Evolutionary conservation across 768 basidiomycete species (phyloP), one percentile per base, ranked within the genome.

Genomic region (Suillus luteus): DNA sequence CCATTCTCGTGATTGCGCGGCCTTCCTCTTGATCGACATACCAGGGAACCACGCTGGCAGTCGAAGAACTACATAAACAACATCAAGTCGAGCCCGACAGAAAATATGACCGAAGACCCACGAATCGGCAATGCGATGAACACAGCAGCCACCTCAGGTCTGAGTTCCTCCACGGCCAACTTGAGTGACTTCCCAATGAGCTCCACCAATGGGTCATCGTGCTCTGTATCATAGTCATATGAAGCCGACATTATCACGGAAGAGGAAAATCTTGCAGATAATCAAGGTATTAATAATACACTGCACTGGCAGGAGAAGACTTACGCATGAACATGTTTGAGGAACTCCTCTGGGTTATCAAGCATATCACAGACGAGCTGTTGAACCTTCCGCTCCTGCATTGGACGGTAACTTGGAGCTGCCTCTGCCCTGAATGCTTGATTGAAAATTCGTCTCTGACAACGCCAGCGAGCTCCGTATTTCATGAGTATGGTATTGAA

Each of bases 401-500:
- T 70, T 2, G 73, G 72, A 49, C 66, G 69, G 60, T 75, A 80
- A 9, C 62, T 62, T 17, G 64, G 35, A 9, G 67, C 55, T 2
- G 68, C 69, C 35, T 73, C 69, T 10, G 68, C 68, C 38, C 68
- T 67, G 68, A 80, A 78, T 31, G 71, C 69, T 46, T 80, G 76
- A 48, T 80, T 79, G 41, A 75, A 74, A 5, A 78, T 63, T 41
- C 74, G 70, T 62, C 79, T 67, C 43, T 79, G 75, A 31, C 55
- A 49, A 15, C 77, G 73, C 81, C 79, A 81, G 59, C 69, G 69
- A 17, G 72, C 69, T 11, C 78, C 79, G 62, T 81, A 79, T n/a
- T 52, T 68, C 68, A 77, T 72, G 14, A 78, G 55, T 14, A 68
- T 72, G 1, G 73, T 70, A 55, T 75, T 72, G 64, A 77, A 79